These are phyloP conservation scores for Anthracocystis panici-leucophaei DNA, from an alignment of 1,284 basidiomycete species.

Conservation along the genomic window DNA sequence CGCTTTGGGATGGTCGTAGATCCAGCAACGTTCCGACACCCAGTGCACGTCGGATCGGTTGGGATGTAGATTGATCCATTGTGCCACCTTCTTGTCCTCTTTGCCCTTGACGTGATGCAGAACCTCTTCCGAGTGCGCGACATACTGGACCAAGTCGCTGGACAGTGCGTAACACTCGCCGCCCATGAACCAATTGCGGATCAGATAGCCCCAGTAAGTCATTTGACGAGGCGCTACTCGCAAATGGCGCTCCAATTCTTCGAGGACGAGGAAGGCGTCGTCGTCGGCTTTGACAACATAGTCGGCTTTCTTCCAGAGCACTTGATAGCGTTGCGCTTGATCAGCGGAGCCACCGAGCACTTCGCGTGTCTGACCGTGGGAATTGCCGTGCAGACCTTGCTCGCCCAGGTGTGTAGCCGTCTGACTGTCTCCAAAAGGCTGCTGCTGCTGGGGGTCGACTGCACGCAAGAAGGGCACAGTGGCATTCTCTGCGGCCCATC, in stretches of 20 bases:
- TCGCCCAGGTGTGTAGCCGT: constrained; percentile 8
- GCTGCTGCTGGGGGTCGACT: constrained; percentile 19
- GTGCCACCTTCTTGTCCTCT: constrained; percentile 92
- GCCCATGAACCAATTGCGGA: constrained; percentile 94
- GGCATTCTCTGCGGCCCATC: constrained; percentile 89
- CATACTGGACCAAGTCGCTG: constrained; percentile 88
- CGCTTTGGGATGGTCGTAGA: constrained; percentile 95
- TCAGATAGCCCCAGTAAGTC: constrained; percentile 75
- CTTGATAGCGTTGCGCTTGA: constrained; percentile 45
- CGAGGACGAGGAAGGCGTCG: constrained; percentile 65
- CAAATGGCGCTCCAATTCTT: constrained; percentile 67
- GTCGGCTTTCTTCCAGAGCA: constrained; percentile 68
- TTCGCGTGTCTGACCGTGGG: constrained; percentile 44
- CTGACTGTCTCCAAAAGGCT: not conserved
- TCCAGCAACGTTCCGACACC: constrained; percentile 94
- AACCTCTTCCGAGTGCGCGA: constrained; percentile 80
- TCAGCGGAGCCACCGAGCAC: constrained; percentile 38
- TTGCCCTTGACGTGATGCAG: constrained; percentile 81
- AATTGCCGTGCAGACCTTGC: constrained; percentile 15
- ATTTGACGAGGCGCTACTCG: constrained; percentile 62
- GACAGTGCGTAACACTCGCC: constrained; percentile 94
- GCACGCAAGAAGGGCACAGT: constrained; percentile 79
- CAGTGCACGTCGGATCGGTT: constrained; percentile 83
- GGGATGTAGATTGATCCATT: constrained; percentile 93
- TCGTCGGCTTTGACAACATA: constrained; percentile 69